Conservation (phyloP, 441 rosid genomes). For the Gossypium davidsonii region DNA sequence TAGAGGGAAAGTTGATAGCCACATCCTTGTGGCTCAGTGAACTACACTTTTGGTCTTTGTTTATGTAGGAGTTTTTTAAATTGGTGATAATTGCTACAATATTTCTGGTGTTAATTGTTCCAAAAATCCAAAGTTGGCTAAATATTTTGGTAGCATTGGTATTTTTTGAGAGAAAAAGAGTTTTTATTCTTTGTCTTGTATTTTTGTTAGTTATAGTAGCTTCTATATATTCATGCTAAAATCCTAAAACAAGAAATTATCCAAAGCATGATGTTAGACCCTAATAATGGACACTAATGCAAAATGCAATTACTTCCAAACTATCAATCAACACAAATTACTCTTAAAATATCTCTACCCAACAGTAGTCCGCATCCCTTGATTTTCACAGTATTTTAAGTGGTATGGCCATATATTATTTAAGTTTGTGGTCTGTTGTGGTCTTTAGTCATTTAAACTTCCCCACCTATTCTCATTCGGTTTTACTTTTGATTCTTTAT, state of each 20-base stretch:
- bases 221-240: neutral
- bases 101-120: neutral
- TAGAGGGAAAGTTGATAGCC: neutral
- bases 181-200: neutral
- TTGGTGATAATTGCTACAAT: neutral
- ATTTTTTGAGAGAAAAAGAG: neutral
- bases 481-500: neutral
- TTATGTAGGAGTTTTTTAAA: neutral
- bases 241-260: neutral
- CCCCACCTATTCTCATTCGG: neutral
- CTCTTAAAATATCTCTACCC: too few relatives aligned
- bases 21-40: neutral
- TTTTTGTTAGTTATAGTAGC: neutral
- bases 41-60: neutral
- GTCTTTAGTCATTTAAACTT: neutral
- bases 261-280: neutral
- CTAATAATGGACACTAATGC: neutral
- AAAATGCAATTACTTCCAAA: too few relatives aligned
- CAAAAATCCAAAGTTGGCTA: neutral
- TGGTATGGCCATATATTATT: neutral
- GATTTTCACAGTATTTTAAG: neutral
- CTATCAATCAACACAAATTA: too few relatives aligned
- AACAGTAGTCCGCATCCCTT: neutral
- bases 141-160: neutral
- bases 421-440: neutral